Conservation (phyloP, 1,284 basidiomycete genomes). For the Trametes hirsuta region DNA sequence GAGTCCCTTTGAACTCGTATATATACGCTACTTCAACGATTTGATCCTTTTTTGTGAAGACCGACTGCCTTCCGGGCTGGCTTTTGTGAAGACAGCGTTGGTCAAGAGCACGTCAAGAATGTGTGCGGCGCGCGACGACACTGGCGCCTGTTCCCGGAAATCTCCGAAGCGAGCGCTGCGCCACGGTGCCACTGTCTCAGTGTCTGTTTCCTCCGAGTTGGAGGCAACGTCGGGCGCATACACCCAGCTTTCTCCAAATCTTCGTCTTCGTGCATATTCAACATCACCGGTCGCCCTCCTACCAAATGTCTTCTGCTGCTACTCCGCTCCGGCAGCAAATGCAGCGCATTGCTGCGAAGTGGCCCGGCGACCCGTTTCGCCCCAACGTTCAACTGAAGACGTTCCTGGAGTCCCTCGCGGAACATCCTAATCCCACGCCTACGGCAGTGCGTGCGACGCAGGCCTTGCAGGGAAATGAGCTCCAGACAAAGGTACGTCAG, state of each 20-base stretch:
- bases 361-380: constrained; percentile 72
- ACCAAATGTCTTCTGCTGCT: constrained; percentile 37
- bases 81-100: no score
- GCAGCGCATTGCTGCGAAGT: constrained; percentile 52
- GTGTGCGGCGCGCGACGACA: no score
- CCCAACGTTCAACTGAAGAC: constrained; percentile 71
- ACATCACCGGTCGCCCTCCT: neutral
- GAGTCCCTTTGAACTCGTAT: no score
- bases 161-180: no score
- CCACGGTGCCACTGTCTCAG: no score
- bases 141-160: no score
- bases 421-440: constrained; percentile 67
- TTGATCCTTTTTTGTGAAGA: no score
- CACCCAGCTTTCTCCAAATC: neutral
- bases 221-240: neutral
- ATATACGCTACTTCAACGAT: no score
- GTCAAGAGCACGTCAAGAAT: no score
- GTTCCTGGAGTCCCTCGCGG: constrained; percentile 64
- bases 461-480: constrained; percentile 54
- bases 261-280: neutral
- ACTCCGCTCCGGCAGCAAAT: constrained; percentile 49
- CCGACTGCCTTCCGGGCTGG: no score
- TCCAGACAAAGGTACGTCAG: constrained; percentile 55
- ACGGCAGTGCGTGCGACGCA: constrained; percentile 60
- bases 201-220: no score